phyloP scores from a whole-genome alignment of 179 eudicot species.

The Heliamphora pulchella region DNA sequence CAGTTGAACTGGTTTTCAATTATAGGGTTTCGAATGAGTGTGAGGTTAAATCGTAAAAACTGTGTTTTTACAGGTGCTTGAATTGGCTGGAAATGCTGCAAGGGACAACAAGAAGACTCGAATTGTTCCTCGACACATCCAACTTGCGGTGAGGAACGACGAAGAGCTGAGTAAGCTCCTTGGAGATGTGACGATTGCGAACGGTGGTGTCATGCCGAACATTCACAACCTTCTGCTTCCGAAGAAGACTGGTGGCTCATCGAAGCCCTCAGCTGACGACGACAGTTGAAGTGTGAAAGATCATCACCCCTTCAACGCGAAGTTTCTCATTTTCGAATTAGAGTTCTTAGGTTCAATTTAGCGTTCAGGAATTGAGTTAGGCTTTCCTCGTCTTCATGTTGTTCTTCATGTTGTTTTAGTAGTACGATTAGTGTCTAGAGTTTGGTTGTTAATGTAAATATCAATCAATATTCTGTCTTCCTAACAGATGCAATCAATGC shows the following conservation, averaged over 20 bases:
- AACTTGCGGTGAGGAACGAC: constrained; percentile 23
- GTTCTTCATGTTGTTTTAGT: neutral
- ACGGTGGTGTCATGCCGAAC: constrained; percentile 30
- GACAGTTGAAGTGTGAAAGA: neutral
- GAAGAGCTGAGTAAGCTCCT: constrained; percentile 25
- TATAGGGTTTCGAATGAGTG: neutral
- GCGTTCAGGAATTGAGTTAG: neutral
- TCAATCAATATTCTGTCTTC: constrained; percentile 5
- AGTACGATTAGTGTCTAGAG: neutral
- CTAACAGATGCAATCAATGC: constrained; percentile 3
- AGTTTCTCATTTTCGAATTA: neutral
- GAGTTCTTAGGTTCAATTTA: neutral
- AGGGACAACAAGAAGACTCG: constrained; percentile 29
- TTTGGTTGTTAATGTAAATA: neutral
- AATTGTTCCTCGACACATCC: constrained; percentile 24
- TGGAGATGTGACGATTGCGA: constrained; percentile 23
- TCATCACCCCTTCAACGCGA: too few relatives aligned
- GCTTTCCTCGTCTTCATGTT: neutral
- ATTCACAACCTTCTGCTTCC: constrained; percentile 22
- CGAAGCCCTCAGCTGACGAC: constrained; percentile 13
- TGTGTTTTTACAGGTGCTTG: constrained; percentile 15
- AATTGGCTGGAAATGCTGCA: constrained; percentile 27
- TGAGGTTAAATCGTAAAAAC: too few relatives aligned
- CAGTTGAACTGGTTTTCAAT: too few relatives aligned
- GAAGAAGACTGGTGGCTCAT: constrained; percentile 18